phyloP scores from a whole-genome alignment of 805 yeast species.

The Monosporozyma yasuniensis region DNA sequence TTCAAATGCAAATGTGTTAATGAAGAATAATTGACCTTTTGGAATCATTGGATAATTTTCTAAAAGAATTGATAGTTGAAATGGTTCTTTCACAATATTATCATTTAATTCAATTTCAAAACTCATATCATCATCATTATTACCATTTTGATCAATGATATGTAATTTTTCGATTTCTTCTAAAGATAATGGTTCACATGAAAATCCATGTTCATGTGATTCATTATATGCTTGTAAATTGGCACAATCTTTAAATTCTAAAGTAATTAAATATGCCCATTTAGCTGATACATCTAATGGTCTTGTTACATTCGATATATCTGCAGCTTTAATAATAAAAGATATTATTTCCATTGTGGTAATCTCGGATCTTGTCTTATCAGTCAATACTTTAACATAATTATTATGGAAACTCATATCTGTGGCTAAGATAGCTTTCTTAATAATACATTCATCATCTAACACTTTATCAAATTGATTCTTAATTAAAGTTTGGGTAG shows the following conservation, averaged over 20 bases:
- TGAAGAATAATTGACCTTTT: constrained; percentile 75
- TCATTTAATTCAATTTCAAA: constrained; percentile 7
- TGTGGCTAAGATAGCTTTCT: constrained; percentile 55
- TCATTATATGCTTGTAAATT: constrained; percentile 34
- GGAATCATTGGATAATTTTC: constrained; percentile 42
- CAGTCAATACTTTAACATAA: constrained; percentile 46
- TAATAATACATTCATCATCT: constrained; percentile 11
- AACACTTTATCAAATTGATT: constrained; percentile 6
- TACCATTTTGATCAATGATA: not conserved
- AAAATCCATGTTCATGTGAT: not conserved
- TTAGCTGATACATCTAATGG: constrained; percentile 65
- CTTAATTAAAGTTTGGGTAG: not conserved
- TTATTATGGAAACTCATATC: constrained; percentile 88
- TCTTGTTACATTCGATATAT: constrained; percentile 86
- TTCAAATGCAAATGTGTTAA: constrained; percentile 68
- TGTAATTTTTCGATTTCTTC: not conserved
- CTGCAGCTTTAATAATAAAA: constrained; percentile 84
- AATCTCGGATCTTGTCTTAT: constrained; percentile 16
- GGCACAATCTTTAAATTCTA: constrained; percentile 67
- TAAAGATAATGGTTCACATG: not conserved
- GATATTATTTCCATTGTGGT: constrained; percentile 42
- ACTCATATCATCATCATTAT: constrained; percentile 5
- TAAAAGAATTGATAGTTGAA: constrained; percentile 34
- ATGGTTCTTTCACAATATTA: constrained; percentile 1
- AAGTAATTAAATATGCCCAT: constrained; percentile 77